A percentile compares a stretch with the other conserved stretches of the same genome.
phyloP scores from a whole-genome alignment of 352 stramenopile species.

The Aphanomyces cochlioides region DNA sequence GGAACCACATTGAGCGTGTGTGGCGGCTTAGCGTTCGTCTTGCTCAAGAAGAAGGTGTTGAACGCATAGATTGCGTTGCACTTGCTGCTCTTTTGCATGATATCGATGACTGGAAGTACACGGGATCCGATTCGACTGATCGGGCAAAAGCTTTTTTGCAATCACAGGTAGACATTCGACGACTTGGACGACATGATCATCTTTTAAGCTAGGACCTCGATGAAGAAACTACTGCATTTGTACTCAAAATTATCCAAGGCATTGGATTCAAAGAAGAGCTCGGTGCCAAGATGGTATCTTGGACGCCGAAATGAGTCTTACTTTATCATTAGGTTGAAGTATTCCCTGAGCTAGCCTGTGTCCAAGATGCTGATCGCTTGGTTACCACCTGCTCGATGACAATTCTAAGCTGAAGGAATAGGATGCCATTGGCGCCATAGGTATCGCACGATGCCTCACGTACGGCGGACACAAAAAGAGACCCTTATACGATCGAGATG shows the following conservation, averaged over 20 bases:
- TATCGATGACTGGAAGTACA: conserved; percentile 90
- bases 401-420: conserved; percentile 26
- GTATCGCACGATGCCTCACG: conserved; percentile 88
- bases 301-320: too few species aligned
- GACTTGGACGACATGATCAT: background rate
- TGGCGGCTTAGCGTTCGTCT: conserved; percentile 68
- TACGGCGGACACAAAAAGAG: conserved; percentile 84
- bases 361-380: conserved; percentile 87
- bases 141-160: conserved; percentile 55
- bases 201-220: conserved; percentile 34
- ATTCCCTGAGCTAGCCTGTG: conserved; percentile 75
- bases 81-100: conserved; percentile 84
- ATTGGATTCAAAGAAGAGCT: conserved; percentile 87
- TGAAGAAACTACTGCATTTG: conserved; percentile 48
- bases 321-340: conserved; percentile 32
- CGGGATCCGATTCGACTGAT: conserved; percentile 50
- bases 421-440: conserved; percentile 88
- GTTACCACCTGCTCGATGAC: conserved; percentile 33
- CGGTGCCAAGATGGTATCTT: conserved; percentile 33
- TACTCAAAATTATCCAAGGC: conserved; percentile 78
- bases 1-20: conserved; percentile 85
- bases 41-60: conserved; percentile 69
- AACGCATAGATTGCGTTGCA: conserved; percentile 73
- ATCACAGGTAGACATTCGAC: conserved; percentile 35
- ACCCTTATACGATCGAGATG: conserved; percentile 66